Base-by-base conservation (phyloP, 805 yeast species). In the Groenewaldozyma tartarivorans region DNA sequence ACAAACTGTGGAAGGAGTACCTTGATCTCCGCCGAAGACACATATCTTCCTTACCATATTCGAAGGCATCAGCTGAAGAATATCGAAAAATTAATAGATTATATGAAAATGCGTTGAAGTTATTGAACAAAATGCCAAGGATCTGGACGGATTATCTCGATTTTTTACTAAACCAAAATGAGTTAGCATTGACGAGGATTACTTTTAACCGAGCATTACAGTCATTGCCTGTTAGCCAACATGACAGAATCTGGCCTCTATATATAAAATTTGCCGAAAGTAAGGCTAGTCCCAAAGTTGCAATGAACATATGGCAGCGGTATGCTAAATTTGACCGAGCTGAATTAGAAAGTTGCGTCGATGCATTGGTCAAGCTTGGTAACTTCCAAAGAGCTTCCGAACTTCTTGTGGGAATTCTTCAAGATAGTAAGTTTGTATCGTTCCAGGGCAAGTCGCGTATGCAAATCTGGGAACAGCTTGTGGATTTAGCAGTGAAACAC, bases 1-100 rank as follows among this genome's bases (percentile, higher is more conserved):
- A 68, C 46, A 69, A 72, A 47, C 51, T 81, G 19, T 80, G 86
- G 86, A 57, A 60, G 42, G 33, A 56, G 6, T 77, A 75, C 48
- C 47, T 77, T 19, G 67, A 67, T 18, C 47, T 70, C 20, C 55
- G 79, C 20, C 46, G 64, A 0, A 56, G 54, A 2, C 46, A 60
- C 11, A 48, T 64, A 4, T 39, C 50, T 7, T 46, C 47, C 2
- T 42, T 63, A 15, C 17, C 31, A n/a, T 58, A 46, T 62, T 48
- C 56, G 26, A 50, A 53, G 36, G 11, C 29, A 24, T 7, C 11
- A 9, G 49, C 58, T 44, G 41, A 45, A 3, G 68, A 66, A 44
- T 69, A 61, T 44, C 41, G 29, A 5, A 46, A 51, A 11, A 64
- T 72, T n/a, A 64, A 67, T 47, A 40, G 46, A 11, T 58, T 74